Evolutionary conservation across 495 filamentous ascomycete species (phyloP), one percentile per base, ranked within the genome.

Genomic region (Aspergillus biplanus): DNA sequence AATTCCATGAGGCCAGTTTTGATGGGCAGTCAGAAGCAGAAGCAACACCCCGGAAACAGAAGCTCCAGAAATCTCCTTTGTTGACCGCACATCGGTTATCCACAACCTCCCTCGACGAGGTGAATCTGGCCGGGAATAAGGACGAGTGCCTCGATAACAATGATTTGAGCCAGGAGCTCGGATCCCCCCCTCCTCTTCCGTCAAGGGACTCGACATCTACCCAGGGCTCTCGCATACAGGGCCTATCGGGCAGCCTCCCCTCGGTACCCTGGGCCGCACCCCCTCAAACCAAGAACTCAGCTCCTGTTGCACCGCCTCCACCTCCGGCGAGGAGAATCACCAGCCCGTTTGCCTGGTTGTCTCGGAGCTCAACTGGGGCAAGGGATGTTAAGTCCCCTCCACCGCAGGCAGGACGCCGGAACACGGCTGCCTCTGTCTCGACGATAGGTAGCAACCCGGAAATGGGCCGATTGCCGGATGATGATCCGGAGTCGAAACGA

Each of bases 341-440:
- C 48, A 88, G 90, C 59, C 92, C 92, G 0, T 96, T 94, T 63
- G 86, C 90, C 18, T 95, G 90, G 91, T 83, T 96, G 52, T 92
- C 91, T n/a, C 82, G 92, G 63, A 89, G 84, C 69, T 87, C 87
- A 11, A 83, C 83, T 4, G 67, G 82, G 35, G 78, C 82, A 33
- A 91, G 91, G 70, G 86, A 90, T 33, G 69, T 78, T 47, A 77
- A 83, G 33, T 79, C 84, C 33, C 80, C 87, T 4, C 80, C 86
- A 8, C 68, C 69, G 44, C 65, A 64, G 11, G 61, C 73, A 8
- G 80, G 80, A 37, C 77, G 86, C 32, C 83, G 90, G 67, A 90
- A 93, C 70, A 96, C 92, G 4, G 83, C 82, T 47, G 87, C 87
- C 44, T 95, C 92, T 0, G 78, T 92, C 56, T 88, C 87, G 16